Base-by-base conservation (phyloP, 192 early-diverging fungal genomes). In the Entomortierella parvispora region DNA sequence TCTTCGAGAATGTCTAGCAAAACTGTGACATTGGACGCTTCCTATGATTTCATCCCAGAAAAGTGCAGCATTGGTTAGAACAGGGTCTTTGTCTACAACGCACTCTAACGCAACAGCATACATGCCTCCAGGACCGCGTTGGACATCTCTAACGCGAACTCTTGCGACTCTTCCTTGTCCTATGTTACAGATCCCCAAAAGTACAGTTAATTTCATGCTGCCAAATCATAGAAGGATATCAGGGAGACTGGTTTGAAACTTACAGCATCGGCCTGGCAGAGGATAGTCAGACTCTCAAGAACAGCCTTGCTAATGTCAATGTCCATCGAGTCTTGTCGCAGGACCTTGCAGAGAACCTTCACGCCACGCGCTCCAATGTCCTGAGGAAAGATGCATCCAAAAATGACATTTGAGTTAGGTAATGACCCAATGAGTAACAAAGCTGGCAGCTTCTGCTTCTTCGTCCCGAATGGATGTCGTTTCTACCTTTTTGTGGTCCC, bases 1-100 rank as follows among this genome's bases (percentile, higher is more conserved):
- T 97, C 95, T 45, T 94, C 93, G 2, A 97, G 85, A 61, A 96
- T 87, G 69, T 94, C 95, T 33, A 99, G 81, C 25, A 99, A 80
- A 3, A 91, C 74, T 5, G 93, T 85, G 29, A 99, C 91, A 65
- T 95, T 91, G 22, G 40, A 67, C 4, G 87, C 66, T 53, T 92
- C 87, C 81, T 91, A 57, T 12, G 17, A 1, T 9, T 34, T 34
- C 14, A n/a, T 9, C 8, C 6, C 6, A 6, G 22, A 84, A 63
- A 53, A 77, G 87, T 23, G n/a, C n/a, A 83, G 81, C 52, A 85
- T 80, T 17, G 83, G 70, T 40, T 40, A 40, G 37, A 44, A 31
- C 17, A 26, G 37, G n/a, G 29, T 33, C 23, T 23, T 28, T 2
- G 15, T 42, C 25, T 4, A 28, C 15, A 22, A 14, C 17, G 2